Conservation (phyloP, 495 filamentous ascomycete genomes). For the Neurospora terricola region DNA sequence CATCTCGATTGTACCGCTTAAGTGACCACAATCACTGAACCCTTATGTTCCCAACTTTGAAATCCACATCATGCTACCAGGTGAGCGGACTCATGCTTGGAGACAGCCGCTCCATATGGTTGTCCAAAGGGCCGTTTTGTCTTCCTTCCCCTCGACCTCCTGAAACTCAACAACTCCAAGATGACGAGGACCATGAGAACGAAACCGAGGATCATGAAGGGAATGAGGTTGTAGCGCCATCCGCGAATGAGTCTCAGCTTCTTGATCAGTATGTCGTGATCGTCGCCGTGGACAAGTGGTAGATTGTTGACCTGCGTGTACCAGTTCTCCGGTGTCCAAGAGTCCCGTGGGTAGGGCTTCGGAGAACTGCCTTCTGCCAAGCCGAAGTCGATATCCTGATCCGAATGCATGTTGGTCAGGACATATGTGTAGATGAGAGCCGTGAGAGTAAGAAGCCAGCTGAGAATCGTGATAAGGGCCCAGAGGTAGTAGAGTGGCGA, state of each 20-base stretch:
- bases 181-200: constrained; percentile 36
- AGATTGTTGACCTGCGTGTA: constrained; percentile 38
- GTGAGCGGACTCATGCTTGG: neutral
- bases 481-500: constrained; percentile 28
- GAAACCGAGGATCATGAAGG: constrained; percentile 38
- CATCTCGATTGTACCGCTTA: neutral
- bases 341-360: constrained; percentile 31
- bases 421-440: constrained; percentile 38
- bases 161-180: constrained; percentile 18
- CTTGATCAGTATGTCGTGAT: constrained; percentile 25
- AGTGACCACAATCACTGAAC: neutral
- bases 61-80: neutral
- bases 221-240: constrained; percentile 47
- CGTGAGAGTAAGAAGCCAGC: constrained; percentile 34
- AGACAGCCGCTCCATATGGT: neutral
- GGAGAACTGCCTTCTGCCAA: constrained; percentile 23
- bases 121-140: neutral
- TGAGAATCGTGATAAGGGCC: constrained; percentile 31
- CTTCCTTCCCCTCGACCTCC: neutral
- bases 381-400: constrained; percentile 29
- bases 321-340: constrained; percentile 50
- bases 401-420: constrained; percentile 29
- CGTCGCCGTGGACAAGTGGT: constrained; percentile 23
- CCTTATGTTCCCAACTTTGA: neutral
- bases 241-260: constrained; percentile 37